Base-by-base conservation (phyloP, 2,329 filamentous ascomycete genomes). In the Dendrostoma leiphaemia region DNA sequence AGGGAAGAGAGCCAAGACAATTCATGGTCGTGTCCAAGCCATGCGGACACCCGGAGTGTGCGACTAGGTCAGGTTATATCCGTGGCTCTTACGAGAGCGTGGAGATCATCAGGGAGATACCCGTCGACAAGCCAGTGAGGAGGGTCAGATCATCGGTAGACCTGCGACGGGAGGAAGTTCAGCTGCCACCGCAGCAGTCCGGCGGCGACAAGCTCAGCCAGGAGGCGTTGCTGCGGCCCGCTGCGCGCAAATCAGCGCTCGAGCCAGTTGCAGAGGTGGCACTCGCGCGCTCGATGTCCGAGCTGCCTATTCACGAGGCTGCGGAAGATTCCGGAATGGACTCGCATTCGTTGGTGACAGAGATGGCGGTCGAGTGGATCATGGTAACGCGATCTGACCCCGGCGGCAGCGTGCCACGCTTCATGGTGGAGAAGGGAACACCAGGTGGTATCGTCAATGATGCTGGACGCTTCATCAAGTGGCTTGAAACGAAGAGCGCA, bases 331-430 rank as follows among this genome's bases (percentile, higher is more conserved):
- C 48, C n/a, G 45, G 29, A 3, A 19, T 40, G 7, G 59, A 51
- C 4, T 53, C 54, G 2, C 58, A 54, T 1, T 61, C 59, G 2
- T 61, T 64, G 2, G 63, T 64, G 4, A 66, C 61, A 1, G 66
- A 73, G n/a, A 74, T 70, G 26, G 70, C 75, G 24, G 67, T 96
- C 2, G 91, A 96, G 69, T 96, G 91, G 91, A 82, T 94, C 57
- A 96, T 96, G 91, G 84, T 96, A 17, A 96, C 91, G 1, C 80
- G 91, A 46, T 93, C 89, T 67, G 91, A 96, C 63, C 91, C 91
- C 3, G 91, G 91, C 10, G 91, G 91, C 49, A 93, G 85, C 56
- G 91, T 96, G 17, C 91, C 91, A 1, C 82, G 89, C 13, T 96
- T 94, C 71, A 86, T 96, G 80, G 90, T 96, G n/a, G 91, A 96